Conservation (phyloP, 1,284 basidiomycete genomes). For the Irpex sp. region DNA sequence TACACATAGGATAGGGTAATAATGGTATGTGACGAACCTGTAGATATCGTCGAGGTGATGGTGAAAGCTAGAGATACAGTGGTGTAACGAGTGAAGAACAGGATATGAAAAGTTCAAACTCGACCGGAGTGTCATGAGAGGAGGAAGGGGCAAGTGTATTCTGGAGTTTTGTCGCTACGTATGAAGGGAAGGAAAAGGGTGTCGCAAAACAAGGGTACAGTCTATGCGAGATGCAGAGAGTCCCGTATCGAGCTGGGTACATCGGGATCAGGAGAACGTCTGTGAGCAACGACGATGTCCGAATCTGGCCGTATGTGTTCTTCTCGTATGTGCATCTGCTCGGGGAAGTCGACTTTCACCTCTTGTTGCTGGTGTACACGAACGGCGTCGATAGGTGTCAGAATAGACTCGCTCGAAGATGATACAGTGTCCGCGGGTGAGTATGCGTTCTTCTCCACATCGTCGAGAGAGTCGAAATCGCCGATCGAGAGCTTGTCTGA, state of each 20-base stretch:
- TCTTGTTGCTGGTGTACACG: slow-evolving; percentile 1
- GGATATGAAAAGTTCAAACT: not conserved
- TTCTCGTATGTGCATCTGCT: not conserved
- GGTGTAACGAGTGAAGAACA: not conserved
- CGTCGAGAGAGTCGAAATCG: slow-evolving; percentile 12
- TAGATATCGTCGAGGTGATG: not conserved
- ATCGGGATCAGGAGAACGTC: slow-evolving; percentile 2
- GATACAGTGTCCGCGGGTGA: slow-evolving; percentile 9
- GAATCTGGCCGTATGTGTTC: slow-evolving; percentile 6
- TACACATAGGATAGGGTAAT: slow-evolving; percentile 1
- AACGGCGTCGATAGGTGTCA: slow-evolving; percentile 9
- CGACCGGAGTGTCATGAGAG: not conserved
- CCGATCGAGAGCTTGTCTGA: slow-evolving; percentile 16
- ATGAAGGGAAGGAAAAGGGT: not conserved
- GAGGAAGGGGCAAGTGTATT: not conserved
- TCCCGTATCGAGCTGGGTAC: slow-evolving; percentile 12
- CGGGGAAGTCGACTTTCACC: slow-evolving; percentile 1
- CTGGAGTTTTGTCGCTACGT: not conserved
- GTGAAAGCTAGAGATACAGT: slow-evolving; percentile 13
- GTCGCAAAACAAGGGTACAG: not conserved
- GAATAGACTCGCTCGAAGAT: slow-evolving; percentile 11
- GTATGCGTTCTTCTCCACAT: slow-evolving; percentile 13
- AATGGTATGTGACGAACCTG: slow-evolving; percentile 7
- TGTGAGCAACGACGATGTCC: slow-evolving; percentile 6
- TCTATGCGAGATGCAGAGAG: slow-evolving; percentile 8